Percentiles rank a stretch among this genome's conserved stretches.
phyloP scores from a whole-genome alignment of 2,329 filamentous ascomycete species.

The Chaetomiaceae sp. region DNA sequence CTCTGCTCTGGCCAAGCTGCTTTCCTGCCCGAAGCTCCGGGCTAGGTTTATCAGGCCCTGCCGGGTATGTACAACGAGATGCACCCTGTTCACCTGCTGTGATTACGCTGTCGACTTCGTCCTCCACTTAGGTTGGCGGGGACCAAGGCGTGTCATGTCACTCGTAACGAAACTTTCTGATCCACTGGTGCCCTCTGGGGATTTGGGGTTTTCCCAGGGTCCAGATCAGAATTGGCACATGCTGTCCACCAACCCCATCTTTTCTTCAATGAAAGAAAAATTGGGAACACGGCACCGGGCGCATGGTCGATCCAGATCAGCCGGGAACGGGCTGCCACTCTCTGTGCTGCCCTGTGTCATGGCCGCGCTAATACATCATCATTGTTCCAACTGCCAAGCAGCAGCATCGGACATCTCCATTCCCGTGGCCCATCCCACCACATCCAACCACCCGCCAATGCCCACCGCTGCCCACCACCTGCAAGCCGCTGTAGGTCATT shows the following conservation, averaged over 20 bases:
- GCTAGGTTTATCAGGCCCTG: slow-evolving; percentile 1
- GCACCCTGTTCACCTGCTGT: slow-evolving; percentile 14
- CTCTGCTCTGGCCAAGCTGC: slow-evolving; percentile 10
- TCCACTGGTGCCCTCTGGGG: slow-evolving; percentile 1
- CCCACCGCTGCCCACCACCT: too few relatives aligned
- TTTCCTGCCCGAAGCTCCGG: slow-evolving; percentile 16
- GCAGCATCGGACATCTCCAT: too few relatives aligned
- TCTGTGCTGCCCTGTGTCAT: too few relatives aligned
- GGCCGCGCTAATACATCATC: slow-evolving; percentile 7
- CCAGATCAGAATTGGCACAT: not conserved
- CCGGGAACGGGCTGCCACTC: slow-evolving; percentile 11
- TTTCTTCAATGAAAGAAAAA: not conserved
- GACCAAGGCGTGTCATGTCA: not conserved
- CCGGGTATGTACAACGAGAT: slow-evolving; percentile 8
- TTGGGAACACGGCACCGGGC: not conserved
- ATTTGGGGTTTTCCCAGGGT: not conserved
- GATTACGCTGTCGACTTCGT: slow-evolving; percentile 6
- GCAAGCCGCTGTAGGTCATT: too few relatives aligned
- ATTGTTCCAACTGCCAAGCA: slow-evolving; percentile 3
- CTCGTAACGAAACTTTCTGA: not conserved
- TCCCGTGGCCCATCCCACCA: not conserved
- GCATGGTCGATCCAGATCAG: slow-evolving; percentile 15
- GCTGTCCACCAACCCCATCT: not conserved
- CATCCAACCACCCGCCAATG: not conserved
- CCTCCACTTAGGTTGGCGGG: slow-evolving; percentile 15